Evolutionary conservation across 176 grass and related monocot species (phyloP), one percentile per base, ranked within the genome.

Genomic region (Neostapfia colusana): DNA sequence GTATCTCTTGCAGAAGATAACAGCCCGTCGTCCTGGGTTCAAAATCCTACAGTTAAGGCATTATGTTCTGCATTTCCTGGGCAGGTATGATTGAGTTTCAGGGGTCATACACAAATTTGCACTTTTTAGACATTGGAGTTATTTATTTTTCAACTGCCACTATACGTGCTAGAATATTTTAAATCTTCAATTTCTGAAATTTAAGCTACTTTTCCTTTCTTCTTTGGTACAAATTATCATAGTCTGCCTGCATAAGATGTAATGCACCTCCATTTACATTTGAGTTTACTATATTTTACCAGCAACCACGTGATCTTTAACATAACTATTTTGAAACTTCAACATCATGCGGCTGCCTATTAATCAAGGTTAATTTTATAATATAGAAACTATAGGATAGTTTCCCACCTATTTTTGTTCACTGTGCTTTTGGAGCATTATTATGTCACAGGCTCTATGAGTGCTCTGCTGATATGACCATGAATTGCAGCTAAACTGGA

Each of bases 41-140:
- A 86, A 49, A 94, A 98, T 72, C 82, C 95, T 78, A 85, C 91
- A 77, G 76, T 93, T 26, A 94, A 98, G 83, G 85, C 89, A 88
- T 79, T 92, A 8, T 88, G 89, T 77, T 66, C 68, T 0, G 91
- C 95, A 53, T 89, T 94, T 86, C 91, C 91, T 70, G 89, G 87
- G 36, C 57, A 94, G 77, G 95, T 92, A 86, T 63, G 72, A 65
- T 3, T 35, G 27, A 41, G 10, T 23, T n/a, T 39, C 31, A 59
- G 16, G 11, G 74, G 21, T 11, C 27, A 35, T 17, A 38, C 5
- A 11, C 56, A 42, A 5, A 59, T 70, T 70, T 14, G 3, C 49
- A 46, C 28, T 21, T 37, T 45, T 56, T 17, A 65, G 55, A 21
- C 48, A 35, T 51, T 60, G 16, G 24, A 71, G 7, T 11, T 35